Base-by-base conservation (phyloP, 768 basidiomycete species). In the Nidularia sp. region DNA sequence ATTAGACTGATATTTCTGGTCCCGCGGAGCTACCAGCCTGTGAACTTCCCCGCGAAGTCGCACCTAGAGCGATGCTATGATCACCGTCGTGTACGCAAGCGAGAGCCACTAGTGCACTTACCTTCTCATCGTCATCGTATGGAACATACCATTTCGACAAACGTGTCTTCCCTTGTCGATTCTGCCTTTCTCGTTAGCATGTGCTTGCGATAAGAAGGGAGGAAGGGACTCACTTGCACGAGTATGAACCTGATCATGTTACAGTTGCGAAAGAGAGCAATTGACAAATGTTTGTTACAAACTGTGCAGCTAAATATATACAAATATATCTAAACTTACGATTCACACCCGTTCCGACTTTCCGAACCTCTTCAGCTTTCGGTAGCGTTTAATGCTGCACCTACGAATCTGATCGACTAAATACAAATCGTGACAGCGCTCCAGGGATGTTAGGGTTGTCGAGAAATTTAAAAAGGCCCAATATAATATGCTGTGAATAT, bases 71-170 rank as follows among this genome's bases (percentile, higher is more conserved):
- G 34, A 54, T 13, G 50, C 45, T 25, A 39, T 25, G 39, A 44
- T 35, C 47, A 45, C 47, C 45, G 22, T 52, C 1, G 22, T 49
- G 29, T 32, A 8, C 47, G 5, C 32, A 15, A 29, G 12, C 15
- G 41, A 25, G 12, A 45, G 7, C 36, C 22, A 32, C 54, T 34
- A n/a, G 25, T 22, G 10, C 43, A 35, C 61, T 33, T 45, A 92
- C 93, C 86, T 98, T 99, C 78, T 98, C 97, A 60, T 99, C 97
- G 64, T 99, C 97, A 60, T 98, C 95, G 60, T 94, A 98, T 1
- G 97, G 97, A 29, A 92, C 92, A 74, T 98, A 98, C 96, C 96
- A 99, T 70, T 98, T 98, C 7, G 93, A 94, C 47, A 98, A 69
- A 51, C 97, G 79, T 2, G 96, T 98, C 75, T 99, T 99, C 13